phyloP scores from a whole-genome alignment of 345 rosid genomes.

The Eutrema japonicum region DNA sequence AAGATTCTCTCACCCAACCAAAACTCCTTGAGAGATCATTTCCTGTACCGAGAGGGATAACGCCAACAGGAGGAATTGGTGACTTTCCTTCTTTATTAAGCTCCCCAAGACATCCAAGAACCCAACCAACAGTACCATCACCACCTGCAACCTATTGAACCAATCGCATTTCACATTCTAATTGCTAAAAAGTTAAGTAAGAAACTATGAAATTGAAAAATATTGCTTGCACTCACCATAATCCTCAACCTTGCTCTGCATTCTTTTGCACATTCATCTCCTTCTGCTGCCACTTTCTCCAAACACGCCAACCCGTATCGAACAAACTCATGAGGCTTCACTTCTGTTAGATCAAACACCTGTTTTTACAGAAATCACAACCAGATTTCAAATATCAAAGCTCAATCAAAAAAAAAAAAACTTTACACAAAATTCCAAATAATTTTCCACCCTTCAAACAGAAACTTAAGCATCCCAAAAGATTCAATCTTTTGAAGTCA shows the following conservation, averaged over 20 bases:
- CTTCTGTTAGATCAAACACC: conserved; percentile 85
- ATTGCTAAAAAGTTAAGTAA: neutral
- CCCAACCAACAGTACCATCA: conserved; percentile 99
- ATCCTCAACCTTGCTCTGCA: conserved; percentile 70
- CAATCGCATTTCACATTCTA: conserved; percentile 18
- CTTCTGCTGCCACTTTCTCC: conserved; percentile 68
- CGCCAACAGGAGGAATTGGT: conserved; percentile 87
- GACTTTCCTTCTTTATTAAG: conserved; percentile 57
- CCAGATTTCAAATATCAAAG: neutral
- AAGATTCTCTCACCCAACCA: conserved; percentile 81
- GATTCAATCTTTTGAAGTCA: conserved; percentile 14
- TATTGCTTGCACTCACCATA: conserved; percentile 53
- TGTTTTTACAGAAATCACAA: conserved; percentile 41
- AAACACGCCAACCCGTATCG: conserved; percentile 71
- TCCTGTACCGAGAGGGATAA: conserved; percentile 97
- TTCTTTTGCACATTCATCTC: conserved; percentile 85
- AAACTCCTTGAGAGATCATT: conserved; percentile 95
- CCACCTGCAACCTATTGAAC: conserved; percentile 93
- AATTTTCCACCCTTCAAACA: neutral
- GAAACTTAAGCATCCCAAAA: conserved; percentile 10
- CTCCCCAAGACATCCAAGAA: conserved; percentile 80
- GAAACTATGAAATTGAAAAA: no score
- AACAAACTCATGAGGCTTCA: conserved; percentile 85
- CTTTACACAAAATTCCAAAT: conserved; percentile 10
- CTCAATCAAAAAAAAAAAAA: neutral